phyloP scores from a whole-genome alignment of 2,329 filamentous ascomycete species.

The Penicillium sp. region DNA sequence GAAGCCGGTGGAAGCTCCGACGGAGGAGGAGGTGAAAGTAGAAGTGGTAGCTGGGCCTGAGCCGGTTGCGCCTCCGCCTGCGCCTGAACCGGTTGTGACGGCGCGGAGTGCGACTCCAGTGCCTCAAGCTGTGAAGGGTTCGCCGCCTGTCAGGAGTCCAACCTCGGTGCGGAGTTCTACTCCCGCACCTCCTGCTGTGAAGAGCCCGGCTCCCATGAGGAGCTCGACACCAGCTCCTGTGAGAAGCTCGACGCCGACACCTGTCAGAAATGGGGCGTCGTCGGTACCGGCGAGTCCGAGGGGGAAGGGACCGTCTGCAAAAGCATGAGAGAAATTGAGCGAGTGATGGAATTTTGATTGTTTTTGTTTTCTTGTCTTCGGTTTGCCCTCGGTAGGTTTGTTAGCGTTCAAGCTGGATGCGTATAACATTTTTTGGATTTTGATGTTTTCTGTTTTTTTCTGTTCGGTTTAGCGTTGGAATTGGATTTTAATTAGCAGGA shows the following conservation, averaged over 20 bases:
- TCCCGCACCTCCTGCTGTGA: not conserved
- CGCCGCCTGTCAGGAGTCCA: not conserved
- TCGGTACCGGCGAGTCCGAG: slow-evolving; percentile 25
- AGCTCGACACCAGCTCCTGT: not conserved
- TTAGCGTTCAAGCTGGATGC: not conserved
- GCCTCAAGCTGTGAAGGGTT: too few relatives aligned
- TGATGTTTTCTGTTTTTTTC: not conserved
- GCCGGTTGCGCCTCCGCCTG: not conserved
- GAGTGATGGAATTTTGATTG: not conserved
- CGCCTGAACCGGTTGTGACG: not conserved
- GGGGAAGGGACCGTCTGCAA: slow-evolving; percentile 14
- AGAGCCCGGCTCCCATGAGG: too few relatives aligned
- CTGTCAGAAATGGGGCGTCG: slow-evolving; percentile 16
- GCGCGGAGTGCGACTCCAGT: not conserved
- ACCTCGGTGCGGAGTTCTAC: not conserved
- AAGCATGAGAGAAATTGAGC: not conserved
- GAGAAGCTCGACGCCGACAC: not conserved
- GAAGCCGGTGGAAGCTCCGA: not conserved
- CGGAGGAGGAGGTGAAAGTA: not conserved
- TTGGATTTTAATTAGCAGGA: not conserved
- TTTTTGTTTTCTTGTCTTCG: not conserved
- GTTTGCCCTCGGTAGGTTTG: not conserved
- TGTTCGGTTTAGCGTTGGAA: not conserved
- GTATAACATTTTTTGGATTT: not conserved
- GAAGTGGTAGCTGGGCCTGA: slow-evolving; percentile 1